A percentile compares a stretch with the other conserved stretches of the same genome.
These are phyloP conservation scores for Beauveria bassiana DNA, from an alignment of 2,329 filamentous ascomycete genomes.

Conservation along the genomic window DNA sequence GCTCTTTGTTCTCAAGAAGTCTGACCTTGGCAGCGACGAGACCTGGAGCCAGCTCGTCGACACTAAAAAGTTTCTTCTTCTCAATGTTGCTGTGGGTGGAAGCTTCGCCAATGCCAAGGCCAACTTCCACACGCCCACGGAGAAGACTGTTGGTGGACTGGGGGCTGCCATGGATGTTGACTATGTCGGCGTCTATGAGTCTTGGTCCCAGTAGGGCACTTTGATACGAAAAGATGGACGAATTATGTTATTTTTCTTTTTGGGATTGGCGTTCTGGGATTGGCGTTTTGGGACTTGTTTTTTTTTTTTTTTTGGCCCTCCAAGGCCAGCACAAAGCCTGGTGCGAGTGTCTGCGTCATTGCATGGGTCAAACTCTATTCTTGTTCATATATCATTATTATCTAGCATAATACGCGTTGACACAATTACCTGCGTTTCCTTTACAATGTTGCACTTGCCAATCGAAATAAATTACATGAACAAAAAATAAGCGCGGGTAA, in stretches of 20 bases:
- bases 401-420: neutral
- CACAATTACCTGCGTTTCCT: no score
- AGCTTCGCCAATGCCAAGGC: constrained; percentile 28
- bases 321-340: neutral
- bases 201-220: neutral
- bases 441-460: neutral
- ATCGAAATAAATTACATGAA: neutral
- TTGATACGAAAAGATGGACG: neutral
- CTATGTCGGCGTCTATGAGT: constrained; percentile 29
- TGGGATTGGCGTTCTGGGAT: no score
- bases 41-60: constrained; percentile 26
- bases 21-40: constrained; percentile 18
- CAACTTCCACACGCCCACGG: constrained; percentile 25
- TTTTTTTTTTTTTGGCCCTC: neutral
- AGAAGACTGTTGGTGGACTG: constrained; percentile 24
- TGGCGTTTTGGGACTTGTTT: neutral
- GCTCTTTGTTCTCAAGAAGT: constrained; percentile 21
- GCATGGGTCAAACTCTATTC: neutral
- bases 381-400: neutral
- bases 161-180: constrained; percentile 30
- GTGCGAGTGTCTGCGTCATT: neutral
- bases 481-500: neutral
- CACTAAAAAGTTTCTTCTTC: constrained; percentile 26
- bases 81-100: constrained; percentile 34
- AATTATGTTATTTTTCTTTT: neutral